These are phyloP conservation scores for Phytophthora cactorum DNA, from an alignment of 352 stramenopile genomes.

Conservation along the genomic window DNA sequence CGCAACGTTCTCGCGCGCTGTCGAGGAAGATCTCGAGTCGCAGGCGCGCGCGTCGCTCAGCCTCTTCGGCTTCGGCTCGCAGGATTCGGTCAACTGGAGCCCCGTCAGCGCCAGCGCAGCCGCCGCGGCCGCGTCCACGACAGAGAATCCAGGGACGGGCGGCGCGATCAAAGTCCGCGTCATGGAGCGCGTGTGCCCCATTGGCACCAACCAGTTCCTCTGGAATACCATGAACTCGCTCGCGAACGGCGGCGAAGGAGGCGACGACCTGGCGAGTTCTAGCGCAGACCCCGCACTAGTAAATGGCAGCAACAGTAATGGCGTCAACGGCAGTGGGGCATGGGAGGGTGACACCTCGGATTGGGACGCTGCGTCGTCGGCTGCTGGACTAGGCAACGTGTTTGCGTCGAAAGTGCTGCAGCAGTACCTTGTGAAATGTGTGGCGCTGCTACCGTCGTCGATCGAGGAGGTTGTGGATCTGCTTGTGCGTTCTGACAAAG, in stretches of 20 bases:
- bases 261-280: slow-evolving; percentile 16
- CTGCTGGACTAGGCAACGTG: slow-evolving; percentile 40
- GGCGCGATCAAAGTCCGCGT: slow-evolving; percentile 43
- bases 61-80: slow-evolving; percentile 75
- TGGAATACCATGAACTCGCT: slow-evolving; percentile 70
- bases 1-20: slow-evolving; percentile 27
- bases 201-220: slow-evolving; percentile 62
- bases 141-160: slow-evolving; percentile 27
- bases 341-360: slow-evolving; percentile 44
- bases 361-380: slow-evolving; percentile 38
- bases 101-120: slow-evolving; percentile 41
- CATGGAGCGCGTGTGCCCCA: slow-evolving; percentile 69
- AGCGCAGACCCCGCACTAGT: slow-evolving; percentile 15
- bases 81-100: slow-evolving; percentile 69
- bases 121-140: slow-evolving; percentile 22
- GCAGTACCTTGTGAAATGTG: slow-evolving; percentile 78
- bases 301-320: slow-evolving; percentile 19
- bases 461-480: slow-evolving; percentile 72
- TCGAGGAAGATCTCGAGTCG: slow-evolving; percentile 67
- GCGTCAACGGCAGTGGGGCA: slow-evolving; percentile 11
- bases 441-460: slow-evolving; percentile 65
- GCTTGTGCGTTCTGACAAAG: slow-evolving; percentile 61
- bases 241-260: slow-evolving; percentile 32
- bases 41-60: slow-evolving; percentile 67
- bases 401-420: slow-evolving; percentile 69